Base-by-base conservation (phyloP, 1,284 basidiomycete genomes). In the Ustilago xerochloae region DNA sequence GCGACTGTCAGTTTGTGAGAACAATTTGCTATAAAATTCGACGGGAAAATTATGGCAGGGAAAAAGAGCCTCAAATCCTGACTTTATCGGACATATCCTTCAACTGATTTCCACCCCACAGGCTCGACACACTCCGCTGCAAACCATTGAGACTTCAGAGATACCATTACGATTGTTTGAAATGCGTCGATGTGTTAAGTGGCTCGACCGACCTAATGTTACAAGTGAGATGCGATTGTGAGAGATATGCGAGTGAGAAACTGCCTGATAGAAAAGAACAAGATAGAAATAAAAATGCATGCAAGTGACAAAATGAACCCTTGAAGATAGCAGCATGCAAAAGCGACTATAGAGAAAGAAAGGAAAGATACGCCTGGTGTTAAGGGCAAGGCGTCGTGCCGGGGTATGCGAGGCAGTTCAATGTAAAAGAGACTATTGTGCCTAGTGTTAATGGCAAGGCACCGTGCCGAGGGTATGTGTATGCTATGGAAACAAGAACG, bases 111-210 rank as follows among this genome's bases (percentile, higher is more conserved):
- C 24, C 24, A 43, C 20, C 20, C 16, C 49, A 51, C 24, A 26
- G n/a, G 13, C 22, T 6, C 10, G 20, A 26, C 38, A 41, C 28
- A 53, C 13, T 10, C 4, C 22, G n/a, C n/a, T 7, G 22, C 6
- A 33, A 15, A 13, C n/a, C n/a, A 51, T 24, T 16, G 30, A 43
- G 16, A 36, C 24, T 41, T 55, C 39, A 53, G 63, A 54, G 50
- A 61, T 67, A 72, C 69, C 56, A 67, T 72, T 61, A 49, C 51
- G 43, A 39, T 35, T 52, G 24, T n/a, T n/a, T n/a, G 26, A 26
- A 22, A 54, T 29, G 39, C 58, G 68, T 70, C 72, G 54, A 75
- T 66, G 63, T 69, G 66, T 77, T 69, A 73, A 76, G 69, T 64
- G 74, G 70, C 74, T 73, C 66, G 74, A 77, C 65, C 64, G 60